Percentiles rank a stretch among this genome's conserved stretches.
Evolutionary conservation across 208 protist species (phyloP).

Genomic region (Trypanosoma conorhini): DNA sequence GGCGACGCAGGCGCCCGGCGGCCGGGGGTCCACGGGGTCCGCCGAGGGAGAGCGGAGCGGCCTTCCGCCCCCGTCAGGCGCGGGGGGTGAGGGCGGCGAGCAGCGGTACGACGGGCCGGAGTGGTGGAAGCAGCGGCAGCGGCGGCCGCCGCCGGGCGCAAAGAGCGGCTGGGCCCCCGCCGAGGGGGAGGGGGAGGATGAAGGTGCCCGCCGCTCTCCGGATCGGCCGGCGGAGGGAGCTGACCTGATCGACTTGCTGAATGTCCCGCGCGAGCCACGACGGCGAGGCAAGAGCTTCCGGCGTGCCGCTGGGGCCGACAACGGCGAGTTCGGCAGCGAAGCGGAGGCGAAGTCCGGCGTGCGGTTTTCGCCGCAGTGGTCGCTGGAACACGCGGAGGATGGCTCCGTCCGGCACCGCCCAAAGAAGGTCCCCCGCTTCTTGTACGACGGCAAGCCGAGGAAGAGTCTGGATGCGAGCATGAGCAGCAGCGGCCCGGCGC

Average conservation of each 20-base stretch:
- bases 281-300: neutral
- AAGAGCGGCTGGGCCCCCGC: neutral
- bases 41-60: neutral
- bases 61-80: neutral
- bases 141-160: too few species aligned
- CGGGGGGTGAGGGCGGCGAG: neutral
- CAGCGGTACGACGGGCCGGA: neutral
- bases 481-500: neutral
- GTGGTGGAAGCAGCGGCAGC: constrained; percentile 11
- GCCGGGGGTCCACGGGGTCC: neutral
- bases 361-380: neutral
- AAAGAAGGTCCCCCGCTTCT: neutral
- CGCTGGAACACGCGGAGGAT: neutral
- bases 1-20: neutral
- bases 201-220: neutral
- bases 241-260: neutral
- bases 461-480: neutral
- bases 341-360: neutral
- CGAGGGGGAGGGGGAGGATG: neutral
- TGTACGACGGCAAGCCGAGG: neutral
- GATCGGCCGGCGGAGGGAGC: neutral
- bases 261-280: neutral
- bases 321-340: neutral
- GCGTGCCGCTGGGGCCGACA: neutral
- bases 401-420: neutral